These are phyloP conservation scores for Arabidopsis lyrata DNA, from an alignment of 441 rosid species.

Conservation along the genomic window DNA sequence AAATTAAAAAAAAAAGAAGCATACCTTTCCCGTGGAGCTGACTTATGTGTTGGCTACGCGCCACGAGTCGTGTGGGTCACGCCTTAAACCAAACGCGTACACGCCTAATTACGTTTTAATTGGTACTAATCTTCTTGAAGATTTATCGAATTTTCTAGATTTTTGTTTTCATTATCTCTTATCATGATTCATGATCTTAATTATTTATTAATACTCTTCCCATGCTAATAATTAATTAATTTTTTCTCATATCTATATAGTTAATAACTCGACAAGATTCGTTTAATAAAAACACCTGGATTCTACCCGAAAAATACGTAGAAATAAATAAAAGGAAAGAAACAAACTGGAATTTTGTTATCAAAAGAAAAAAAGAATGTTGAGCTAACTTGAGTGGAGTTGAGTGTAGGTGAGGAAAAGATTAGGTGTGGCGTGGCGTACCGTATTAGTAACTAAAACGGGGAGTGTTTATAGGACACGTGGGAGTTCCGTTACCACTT, in stretches of 20 bases:
- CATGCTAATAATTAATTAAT: slow-evolving; percentile 5
- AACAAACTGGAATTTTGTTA: not conserved
- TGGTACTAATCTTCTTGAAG: slow-evolving; percentile 23
- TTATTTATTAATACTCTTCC: slow-evolving; percentile 10
- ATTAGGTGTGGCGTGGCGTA: slow-evolving; percentile 46
- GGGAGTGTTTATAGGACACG: slow-evolving; percentile 39
- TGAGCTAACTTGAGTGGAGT: slow-evolving; percentile 43
- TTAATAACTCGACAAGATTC: slow-evolving; percentile 9
- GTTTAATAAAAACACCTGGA: slow-evolving; percentile 2
- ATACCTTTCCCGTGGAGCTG: slow-evolving; percentile 50
- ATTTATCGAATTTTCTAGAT: slow-evolving; percentile 8
- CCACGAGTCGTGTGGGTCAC: slow-evolving; percentile 50
- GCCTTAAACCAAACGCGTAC: slow-evolving; percentile 48
- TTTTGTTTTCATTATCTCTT: not conserved
- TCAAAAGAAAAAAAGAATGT: not conserved
- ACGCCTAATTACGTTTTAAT: slow-evolving; percentile 40
- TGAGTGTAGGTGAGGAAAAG: slow-evolving; percentile 45
- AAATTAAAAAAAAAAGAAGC: slow-evolving; percentile 28
- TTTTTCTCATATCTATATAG: too few species aligned
- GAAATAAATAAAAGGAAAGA: not conserved
- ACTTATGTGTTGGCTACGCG: slow-evolving; percentile 47
- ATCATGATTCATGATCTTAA: slow-evolving; percentile 36
- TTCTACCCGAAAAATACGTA: not conserved
- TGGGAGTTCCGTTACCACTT: slow-evolving; percentile 41
- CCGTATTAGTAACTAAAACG: slow-evolving; percentile 41